These are phyloP conservation scores for Ailanthus altissimus DNA, from an alignment of 345 rosid genomes.

Conservation along the genomic window DNA sequence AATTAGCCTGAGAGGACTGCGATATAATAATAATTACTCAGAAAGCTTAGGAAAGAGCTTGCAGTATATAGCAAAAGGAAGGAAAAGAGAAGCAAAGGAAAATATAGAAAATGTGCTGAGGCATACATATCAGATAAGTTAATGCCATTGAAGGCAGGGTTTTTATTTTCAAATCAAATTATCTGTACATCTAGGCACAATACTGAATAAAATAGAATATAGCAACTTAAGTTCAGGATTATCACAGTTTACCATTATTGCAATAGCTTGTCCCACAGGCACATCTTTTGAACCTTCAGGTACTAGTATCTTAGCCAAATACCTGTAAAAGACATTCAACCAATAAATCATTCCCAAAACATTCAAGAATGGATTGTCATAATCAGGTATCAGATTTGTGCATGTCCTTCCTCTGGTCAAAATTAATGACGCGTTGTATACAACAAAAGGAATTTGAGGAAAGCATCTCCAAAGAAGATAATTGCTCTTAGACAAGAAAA, in stretches of 20 bases:
- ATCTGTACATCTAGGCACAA: constrained; percentile 3
- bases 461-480: not conserved
- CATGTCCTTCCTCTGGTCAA: not conserved
- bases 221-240: constrained; percentile 8
- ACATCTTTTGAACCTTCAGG: constrained; percentile 93
- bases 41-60: constrained; percentile 6
- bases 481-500: not conserved
- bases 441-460: not conserved
- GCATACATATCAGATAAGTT: not conserved
- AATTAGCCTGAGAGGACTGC: not conserved
- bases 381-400: not conserved
- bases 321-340: constrained; percentile 49
- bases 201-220: constrained; percentile 13
- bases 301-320: constrained; percentile 79
- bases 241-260: constrained; percentile 63
- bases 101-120: not conserved
- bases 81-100: not conserved
- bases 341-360: constrained; percentile 9
- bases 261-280: constrained; percentile 87
- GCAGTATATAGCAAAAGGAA: not conserved
- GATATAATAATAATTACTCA: not conserved
- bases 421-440: not conserved
- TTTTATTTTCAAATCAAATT: constrained; percentile 8
- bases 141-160: not conserved
- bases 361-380: not conserved